Conservation (phyloP, 2,329 filamentous ascomycete genomes). For the Ascochyta fabae region DNA sequence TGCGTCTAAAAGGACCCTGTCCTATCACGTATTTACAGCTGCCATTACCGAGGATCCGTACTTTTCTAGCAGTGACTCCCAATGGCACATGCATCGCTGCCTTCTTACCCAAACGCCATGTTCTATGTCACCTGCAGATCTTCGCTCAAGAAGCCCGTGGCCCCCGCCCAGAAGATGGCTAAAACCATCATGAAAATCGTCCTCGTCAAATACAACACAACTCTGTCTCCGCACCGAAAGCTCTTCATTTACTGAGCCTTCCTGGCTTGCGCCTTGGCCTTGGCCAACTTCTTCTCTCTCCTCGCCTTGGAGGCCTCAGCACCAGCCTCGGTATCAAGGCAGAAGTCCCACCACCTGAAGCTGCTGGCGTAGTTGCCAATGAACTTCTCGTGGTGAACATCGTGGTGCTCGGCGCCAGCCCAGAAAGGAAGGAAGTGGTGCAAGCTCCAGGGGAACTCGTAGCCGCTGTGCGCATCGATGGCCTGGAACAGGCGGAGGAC, state of each 20-base stretch:
- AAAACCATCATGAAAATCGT: conserved; percentile 21
- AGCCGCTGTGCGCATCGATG: conserved; percentile 96
- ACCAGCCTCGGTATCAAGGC: conserved; percentile 91
- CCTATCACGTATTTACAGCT: conserved; percentile 30
- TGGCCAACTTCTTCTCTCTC: conserved; percentile 76
- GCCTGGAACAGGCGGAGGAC: conserved; percentile 92
- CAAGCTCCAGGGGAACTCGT: conserved; percentile 97
- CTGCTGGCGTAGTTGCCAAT: conserved; percentile 97
- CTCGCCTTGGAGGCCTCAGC: conserved; percentile 84
- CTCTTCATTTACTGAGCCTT: conserved; percentile 59
- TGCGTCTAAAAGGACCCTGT: conserved; percentile 28
- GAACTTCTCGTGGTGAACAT: conserved; percentile 97
- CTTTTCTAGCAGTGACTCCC: conserved; percentile 23
- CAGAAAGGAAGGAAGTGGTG: conserved; percentile 97
- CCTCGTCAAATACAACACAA: not conserved
- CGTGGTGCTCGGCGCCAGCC: conserved; percentile 96
- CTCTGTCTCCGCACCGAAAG: not conserved
- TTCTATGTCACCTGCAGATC: conserved; percentile 14
- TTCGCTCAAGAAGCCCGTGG: conserved; percentile 9
- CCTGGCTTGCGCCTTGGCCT: conserved; percentile 63
- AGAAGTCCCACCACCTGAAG: conserved; percentile 99
- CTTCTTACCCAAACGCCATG: conserved; percentile 34
- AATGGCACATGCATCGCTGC: conserved; percentile 19
- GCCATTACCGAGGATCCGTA: conserved; percentile 33
- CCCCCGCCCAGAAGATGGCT: conserved; percentile 17